phyloP scores from a whole-genome alignment of 495 filamentous ascomycete species.

The Talaromyces nanjingensis region DNA sequence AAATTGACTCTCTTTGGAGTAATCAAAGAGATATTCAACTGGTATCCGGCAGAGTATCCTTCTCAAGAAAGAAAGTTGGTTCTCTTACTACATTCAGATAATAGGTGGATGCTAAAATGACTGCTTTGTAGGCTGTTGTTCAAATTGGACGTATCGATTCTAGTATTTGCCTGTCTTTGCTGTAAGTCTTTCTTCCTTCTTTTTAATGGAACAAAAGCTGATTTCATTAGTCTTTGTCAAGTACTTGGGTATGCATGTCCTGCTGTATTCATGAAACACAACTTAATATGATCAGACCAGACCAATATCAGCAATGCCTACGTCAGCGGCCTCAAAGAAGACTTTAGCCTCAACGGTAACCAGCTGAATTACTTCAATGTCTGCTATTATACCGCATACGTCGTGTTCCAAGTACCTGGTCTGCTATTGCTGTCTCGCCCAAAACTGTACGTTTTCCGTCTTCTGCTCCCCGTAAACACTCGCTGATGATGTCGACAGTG shows the following conservation, averaged over 20 bases:
- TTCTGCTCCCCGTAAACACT: not conserved
- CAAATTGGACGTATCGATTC: slow-evolving; percentile 25
- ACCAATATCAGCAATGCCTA: slow-evolving; percentile 46
- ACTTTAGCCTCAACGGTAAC: slow-evolving; percentile 49
- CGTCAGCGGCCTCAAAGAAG: slow-evolving; percentile 54
- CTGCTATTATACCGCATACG: slow-evolving; percentile 32
- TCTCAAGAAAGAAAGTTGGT: slow-evolving; percentile 33
- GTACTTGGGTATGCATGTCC: slow-evolving; percentile 9
- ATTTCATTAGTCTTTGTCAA: slow-evolving; percentile 4
- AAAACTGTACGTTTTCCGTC: not conserved
- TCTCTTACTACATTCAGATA: too few species aligned
- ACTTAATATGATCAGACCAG: slow-evolving; percentile 21
- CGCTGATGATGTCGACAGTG: slow-evolving; percentile 16
- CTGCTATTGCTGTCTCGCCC: slow-evolving; percentile 16
- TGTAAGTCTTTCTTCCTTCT: slow-evolving; percentile 14
- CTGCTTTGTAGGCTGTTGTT: slow-evolving; percentile 14
- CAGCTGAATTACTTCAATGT: slow-evolving; percentile 38
- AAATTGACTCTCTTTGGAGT: slow-evolving; percentile 20
- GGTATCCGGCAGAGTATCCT: slow-evolving; percentile 39
- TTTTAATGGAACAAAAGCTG: too few species aligned
- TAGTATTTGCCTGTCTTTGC: slow-evolving; percentile 32
- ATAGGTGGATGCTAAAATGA: too few species aligned
- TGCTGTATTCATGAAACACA: not conserved
- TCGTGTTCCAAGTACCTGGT: slow-evolving; percentile 32
- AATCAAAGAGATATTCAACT: slow-evolving; percentile 42